phyloP scores from a whole-genome alignment of 768 basidiomycete species.

The Clitopilus hobsonii region DNA sequence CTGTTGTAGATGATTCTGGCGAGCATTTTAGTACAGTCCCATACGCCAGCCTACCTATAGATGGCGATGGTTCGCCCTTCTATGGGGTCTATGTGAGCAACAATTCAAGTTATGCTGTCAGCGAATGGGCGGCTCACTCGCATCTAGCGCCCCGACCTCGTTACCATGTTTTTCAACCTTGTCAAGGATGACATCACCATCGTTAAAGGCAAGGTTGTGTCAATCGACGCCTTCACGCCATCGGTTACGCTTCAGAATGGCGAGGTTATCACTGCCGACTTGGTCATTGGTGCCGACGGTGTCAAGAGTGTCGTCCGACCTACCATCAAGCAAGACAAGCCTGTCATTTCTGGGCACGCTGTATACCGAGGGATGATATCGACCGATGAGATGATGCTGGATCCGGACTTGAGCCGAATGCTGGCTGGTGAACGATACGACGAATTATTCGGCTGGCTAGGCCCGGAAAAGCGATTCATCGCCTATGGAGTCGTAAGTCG shows the following conservation, averaged over 20 bases:
- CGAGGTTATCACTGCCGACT: slow-evolving; percentile 18
- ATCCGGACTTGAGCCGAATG: background rate
- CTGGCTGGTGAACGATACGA: no score
- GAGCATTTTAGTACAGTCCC: background rate
- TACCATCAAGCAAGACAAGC: slow-evolving; percentile 2
- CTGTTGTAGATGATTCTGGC: background rate
- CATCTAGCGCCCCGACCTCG: background rate
- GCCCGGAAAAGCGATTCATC: background rate
- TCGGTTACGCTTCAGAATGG: background rate
- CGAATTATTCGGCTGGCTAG: background rate
- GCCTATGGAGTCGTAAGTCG: background rate
- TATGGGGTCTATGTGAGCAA: background rate
- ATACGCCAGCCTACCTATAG: background rate
- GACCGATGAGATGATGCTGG: background rate
- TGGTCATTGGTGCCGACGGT: slow-evolving; percentile 37
- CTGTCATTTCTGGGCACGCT: background rate
- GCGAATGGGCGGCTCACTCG: background rate
- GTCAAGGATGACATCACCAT: background rate
- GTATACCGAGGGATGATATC: background rate
- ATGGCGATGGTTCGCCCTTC: background rate
- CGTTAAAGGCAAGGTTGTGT: background rate
- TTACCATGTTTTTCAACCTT: background rate
- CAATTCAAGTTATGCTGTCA: background rate
- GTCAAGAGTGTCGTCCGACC: slow-evolving; percentile 29
- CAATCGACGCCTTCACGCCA: background rate